Evolutionary conservation across 78 protist species (phyloP).

Genomic region (Anaeramoeba ignava): DNA sequence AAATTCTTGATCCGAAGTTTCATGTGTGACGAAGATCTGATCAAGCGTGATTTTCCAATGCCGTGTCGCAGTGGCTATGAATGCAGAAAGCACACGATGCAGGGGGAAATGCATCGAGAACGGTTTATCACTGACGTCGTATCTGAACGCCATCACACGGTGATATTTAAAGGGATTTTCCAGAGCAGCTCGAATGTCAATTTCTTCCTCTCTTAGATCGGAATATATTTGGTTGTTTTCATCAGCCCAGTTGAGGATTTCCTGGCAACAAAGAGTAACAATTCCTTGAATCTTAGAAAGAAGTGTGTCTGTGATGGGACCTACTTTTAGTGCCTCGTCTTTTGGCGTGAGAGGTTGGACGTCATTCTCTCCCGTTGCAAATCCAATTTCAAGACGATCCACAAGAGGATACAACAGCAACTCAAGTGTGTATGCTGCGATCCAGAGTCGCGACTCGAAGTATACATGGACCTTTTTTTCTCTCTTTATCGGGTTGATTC

Average conservation of each 20-base stretch:
- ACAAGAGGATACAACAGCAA: not conserved
- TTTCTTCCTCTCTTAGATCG: not conserved
- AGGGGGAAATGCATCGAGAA: not conserved
- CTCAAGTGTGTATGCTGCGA: not conserved
- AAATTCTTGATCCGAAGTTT: not conserved
- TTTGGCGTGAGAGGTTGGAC: not conserved
- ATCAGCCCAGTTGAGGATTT: not conserved
- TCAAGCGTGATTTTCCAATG: not conserved
- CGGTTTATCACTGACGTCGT: not conserved
- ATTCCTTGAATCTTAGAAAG: not conserved
- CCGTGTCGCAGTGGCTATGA: not conserved
- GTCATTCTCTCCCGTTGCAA: not conserved
- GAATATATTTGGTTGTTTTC: not conserved
- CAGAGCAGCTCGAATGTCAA: not conserved
- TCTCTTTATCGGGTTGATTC: not conserved
- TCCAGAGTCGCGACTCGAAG: not conserved
- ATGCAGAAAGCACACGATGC: not conserved
- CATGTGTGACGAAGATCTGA: not conserved
- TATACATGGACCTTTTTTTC: not conserved
- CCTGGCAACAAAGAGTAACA: not conserved
- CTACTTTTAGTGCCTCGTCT: not conserved
- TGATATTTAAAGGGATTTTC: not conserved
- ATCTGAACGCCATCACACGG: not conserved
- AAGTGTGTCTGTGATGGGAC: not conserved
- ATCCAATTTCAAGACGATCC: not conserved